These are phyloP conservation scores for Shiraia bambusicola DNA, from an alignment of 2,329 filamentous ascomycete species.

Conservation along the genomic window DNA sequence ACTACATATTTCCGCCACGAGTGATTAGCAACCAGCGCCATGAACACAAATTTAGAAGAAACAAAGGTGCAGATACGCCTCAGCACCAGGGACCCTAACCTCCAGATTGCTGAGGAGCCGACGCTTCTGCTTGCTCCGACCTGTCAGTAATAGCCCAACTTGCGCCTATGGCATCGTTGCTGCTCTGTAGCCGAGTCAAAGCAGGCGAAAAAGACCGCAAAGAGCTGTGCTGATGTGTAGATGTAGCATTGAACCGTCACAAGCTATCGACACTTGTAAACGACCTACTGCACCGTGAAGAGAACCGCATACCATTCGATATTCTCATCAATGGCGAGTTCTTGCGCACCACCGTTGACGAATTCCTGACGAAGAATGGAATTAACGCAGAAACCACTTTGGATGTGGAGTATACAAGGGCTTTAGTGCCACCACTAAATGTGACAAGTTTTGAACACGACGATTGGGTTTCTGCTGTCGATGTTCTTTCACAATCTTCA, in stretches of 20 bases:
- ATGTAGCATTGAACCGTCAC: constrained; percentile 32
- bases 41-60: constrained; percentile 31
- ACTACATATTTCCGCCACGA: constrained; percentile 6
- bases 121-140: constrained; percentile 37
- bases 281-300: constrained; percentile 57
- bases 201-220: background rate
- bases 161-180: background rate
- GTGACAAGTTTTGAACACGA: constrained; percentile 94
- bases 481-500: constrained; percentile 72
- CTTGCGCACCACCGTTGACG: constrained; percentile 83
- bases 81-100: constrained; percentile 35
- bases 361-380: constrained; percentile 83
- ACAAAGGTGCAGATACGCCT: constrained; percentile 41
- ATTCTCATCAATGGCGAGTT: constrained; percentile 95
- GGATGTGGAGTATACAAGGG: constrained; percentile 89
- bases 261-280: constrained; percentile 64
- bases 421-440: constrained; percentile 83
- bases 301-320: constrained; percentile 77
- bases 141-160: constrained; percentile 22
- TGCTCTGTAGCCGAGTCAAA: background rate
- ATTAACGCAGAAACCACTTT: constrained; percentile 86
- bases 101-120: constrained; percentile 38
- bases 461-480: constrained; percentile 90
- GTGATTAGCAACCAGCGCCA: constrained; percentile 12
- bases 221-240: constrained; percentile 10